phyloP scores from a whole-genome alignment of 2,329 filamentous ascomycete species.

The Colletotrichum horii region DNA sequence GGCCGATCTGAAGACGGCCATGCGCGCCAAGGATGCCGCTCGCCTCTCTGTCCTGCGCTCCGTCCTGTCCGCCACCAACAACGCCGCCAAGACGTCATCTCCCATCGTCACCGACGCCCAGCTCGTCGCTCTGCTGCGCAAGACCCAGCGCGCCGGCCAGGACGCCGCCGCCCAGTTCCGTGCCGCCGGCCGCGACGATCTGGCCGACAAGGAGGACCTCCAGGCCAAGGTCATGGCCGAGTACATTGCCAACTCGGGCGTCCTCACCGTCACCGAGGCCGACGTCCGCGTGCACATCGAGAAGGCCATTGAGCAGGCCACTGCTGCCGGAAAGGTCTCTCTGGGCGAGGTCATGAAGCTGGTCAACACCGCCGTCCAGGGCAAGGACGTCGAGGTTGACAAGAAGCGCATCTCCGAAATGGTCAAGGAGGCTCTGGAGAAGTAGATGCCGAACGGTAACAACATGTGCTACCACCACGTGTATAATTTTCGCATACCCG shows the following conservation, averaged over 20 bases:
- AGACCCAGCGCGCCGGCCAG: conserved; percentile 61
- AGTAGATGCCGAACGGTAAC: neutral
- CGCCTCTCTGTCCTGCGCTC: conserved; percentile 72
- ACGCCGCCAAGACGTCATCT: conserved; percentile 73
- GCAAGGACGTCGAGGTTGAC: conserved; percentile 70
- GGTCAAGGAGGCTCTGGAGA: conserved; percentile 56
- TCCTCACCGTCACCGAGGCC: conserved; percentile 62
- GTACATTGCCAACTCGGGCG: conserved; percentile 64
- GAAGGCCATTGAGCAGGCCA: conserved; percentile 55
- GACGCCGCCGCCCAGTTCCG: conserved; percentile 70
- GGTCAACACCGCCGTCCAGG: conserved; percentile 61
- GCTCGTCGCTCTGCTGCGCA: conserved; percentile 71
- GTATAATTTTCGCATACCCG: conserved; percentile 7
- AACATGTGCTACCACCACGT: neutral
- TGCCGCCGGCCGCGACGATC: conserved; percentile 67
- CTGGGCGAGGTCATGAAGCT: conserved; percentile 70
- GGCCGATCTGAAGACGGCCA: conserved; percentile 68
- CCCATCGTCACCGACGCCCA: conserved; percentile 76
- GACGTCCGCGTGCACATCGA: conserved; percentile 62
- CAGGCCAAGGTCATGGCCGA: conserved; percentile 71
- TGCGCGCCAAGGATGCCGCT: conserved; percentile 67
- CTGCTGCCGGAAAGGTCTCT: conserved; percentile 54
- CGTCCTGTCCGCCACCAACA: conserved; percentile 73
- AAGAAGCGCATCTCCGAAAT: conserved; percentile 64
- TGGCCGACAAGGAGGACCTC: conserved; percentile 72